A percentile compares a stretch with the other conserved stretches of the same genome.
These are phyloP conservation scores for Collybiopsis confluens DNA, from an alignment of 768 basidiomycete species.

Conservation along the genomic window DNA sequence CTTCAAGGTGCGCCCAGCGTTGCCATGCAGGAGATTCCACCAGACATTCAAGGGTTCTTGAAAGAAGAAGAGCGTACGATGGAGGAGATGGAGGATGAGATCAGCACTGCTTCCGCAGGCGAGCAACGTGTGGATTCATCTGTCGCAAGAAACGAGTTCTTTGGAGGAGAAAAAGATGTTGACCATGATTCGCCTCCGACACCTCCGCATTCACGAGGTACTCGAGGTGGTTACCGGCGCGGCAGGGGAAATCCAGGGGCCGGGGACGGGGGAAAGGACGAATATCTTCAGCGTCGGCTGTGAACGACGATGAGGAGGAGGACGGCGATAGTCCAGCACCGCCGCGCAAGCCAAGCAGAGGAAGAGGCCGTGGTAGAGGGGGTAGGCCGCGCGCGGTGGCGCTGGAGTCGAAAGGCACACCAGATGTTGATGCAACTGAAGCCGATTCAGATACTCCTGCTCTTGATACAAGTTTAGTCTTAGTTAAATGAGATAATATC, in stretches of 20 bases:
- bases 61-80: constrained; percentile 64
- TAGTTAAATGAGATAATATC: too few species aligned
- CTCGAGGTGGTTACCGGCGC: not conserved
- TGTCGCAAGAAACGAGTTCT: constrained; percentile 63
- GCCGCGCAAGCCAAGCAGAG: not conserved
- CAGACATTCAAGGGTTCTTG: constrained; percentile 76
- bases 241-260: not conserved
- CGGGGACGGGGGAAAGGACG: constrained; percentile 5
- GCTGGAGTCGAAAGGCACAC: not conserved
- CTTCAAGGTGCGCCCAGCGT: constrained; percentile 96
- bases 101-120: constrained; percentile 48
- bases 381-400: not conserved
- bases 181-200: constrained; percentile 41
- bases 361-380: not conserved
- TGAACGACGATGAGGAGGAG: constrained; percentile 5
- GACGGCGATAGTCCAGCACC: constrained; percentile 1
- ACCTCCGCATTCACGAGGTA: not conserved
- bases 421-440: constrained; percentile 1
- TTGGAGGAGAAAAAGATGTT: constrained; percentile 66
- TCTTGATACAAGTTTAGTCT: too few species aligned
- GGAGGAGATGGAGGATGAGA: constrained; percentile 72
- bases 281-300: constrained; percentile 1
- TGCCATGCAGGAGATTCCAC: constrained; percentile 94
- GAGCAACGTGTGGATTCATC: constrained; percentile 47
- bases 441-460: not conserved